phyloP scores from a whole-genome alignment of 257 asterid species.

The Handroanthus guayacan region DNA sequence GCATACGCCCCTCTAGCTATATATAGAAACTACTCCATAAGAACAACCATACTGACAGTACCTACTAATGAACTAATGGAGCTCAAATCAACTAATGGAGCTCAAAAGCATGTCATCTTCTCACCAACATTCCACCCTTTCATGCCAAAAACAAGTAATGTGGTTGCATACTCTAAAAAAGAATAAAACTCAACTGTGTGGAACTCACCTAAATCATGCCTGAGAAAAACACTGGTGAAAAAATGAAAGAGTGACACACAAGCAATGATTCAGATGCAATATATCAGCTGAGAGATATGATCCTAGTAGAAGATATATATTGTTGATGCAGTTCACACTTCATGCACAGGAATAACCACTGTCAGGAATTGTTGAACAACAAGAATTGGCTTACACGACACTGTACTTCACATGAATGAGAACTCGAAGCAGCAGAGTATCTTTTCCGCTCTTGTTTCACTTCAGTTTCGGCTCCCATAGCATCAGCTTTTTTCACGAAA shows the following conservation, averaged over 20 bases:
- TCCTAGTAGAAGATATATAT: constrained; percentile 3
- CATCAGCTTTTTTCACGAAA: constrained; percentile 48
- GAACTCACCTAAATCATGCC: neutral
- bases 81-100: neutral
- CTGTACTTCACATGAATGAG: constrained; percentile 55
- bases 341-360: constrained; percentile 23
- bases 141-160: constrained; percentile 4
- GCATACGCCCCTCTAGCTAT: neutral
- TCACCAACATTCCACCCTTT: neutral
- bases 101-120: neutral
- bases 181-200: constrained; percentile 1
- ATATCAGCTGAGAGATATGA: constrained; percentile 15
- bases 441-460: constrained; percentile 52
- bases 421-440: constrained; percentile 51
- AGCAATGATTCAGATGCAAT: constrained; percentile 19
- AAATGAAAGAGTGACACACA: constrained; percentile 4
- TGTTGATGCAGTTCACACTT: constrained; percentile 7
- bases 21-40: neutral
- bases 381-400: constrained; percentile 68
- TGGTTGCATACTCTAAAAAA: neutral
- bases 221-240: neutral
- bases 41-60: constrained; percentile 11
- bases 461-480: constrained; percentile 42
- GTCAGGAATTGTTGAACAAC: constrained; percentile 23
- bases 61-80: constrained; percentile 7